Evolutionary conservation across 495 filamentous ascomycete species (phyloP).

Genomic region (Podospora pseudoanserina): DNA sequence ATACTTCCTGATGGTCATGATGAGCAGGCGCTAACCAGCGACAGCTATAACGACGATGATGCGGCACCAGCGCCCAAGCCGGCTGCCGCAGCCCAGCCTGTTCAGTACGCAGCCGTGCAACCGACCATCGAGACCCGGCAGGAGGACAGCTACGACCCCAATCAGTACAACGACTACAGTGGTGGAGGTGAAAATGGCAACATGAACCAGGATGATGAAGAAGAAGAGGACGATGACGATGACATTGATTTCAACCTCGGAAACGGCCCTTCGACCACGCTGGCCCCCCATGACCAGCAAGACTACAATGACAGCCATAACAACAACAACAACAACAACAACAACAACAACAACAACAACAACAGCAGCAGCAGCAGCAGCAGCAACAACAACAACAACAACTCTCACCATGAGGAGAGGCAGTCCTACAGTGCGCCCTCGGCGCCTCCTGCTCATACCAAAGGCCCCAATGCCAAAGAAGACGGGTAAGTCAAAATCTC

Average conservation of each 20-base stretch:
- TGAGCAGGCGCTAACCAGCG: slow-evolving; percentile 13
- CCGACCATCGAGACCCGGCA: slow-evolving; percentile 40
- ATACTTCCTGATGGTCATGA: neutral
- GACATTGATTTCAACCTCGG: slow-evolving; percentile 58
- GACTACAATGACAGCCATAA: slow-evolving; percentile 30
- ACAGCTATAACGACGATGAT: slow-evolving; percentile 87
- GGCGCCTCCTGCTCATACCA: slow-evolving; percentile 22
- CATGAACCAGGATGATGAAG: slow-evolving; percentile 55
- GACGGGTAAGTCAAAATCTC: slow-evolving; percentile 82
- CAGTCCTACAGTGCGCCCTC: slow-evolving; percentile 29
- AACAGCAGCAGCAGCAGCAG: slow-evolving; percentile 23
- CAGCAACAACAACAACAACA: slow-evolving; percentile 18
- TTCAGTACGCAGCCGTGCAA: slow-evolving; percentile 31
- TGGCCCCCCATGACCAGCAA: slow-evolving; percentile 36
- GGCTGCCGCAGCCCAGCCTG: slow-evolving; percentile 33
- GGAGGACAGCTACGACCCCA: slow-evolving; percentile 45
- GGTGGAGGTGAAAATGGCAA: slow-evolving; percentile 48
- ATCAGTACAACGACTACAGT: slow-evolving; percentile 22
- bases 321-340: slow-evolving; percentile 23
- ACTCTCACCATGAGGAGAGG: slow-evolving; percentile 24
- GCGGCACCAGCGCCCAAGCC: slow-evolving; percentile 45
- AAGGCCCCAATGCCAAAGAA: slow-evolving; percentile 80
- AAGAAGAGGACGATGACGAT: slow-evolving; percentile 64
- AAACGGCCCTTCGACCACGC: slow-evolving; percentile 38
- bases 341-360: slow-evolving; percentile 26